Evolutionary conservation across 2,329 filamentous ascomycete genomes (phyloP), one percentile per base, ranked within the genome.

Genomic region (Anthostomella pinea): DNA sequence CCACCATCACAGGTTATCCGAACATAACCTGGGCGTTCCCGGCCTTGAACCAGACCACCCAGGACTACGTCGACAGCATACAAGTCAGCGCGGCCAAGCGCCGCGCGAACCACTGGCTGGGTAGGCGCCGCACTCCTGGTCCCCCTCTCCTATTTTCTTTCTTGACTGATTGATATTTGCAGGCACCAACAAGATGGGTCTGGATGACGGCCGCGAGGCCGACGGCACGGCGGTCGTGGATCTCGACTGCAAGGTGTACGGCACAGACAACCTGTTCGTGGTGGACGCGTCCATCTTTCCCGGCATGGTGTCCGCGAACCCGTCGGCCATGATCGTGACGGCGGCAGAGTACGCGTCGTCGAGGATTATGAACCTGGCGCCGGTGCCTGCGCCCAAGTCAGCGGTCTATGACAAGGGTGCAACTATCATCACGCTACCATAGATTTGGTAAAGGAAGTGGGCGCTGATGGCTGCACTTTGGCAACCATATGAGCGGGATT

Each of bases 261-360:
- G 80, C 21, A 84, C 75, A 1, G 77, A 83, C 52, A 84, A 85
- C 60, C 66, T 84, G 28, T 83, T 80, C 52, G 75, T 85, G 11
- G 77, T 85, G 3, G 81, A 86, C 50, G 81, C 75, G 1, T 78
- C 75, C 40, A 80, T 86, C 51, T 83, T 85, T 64, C 81, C 83
- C 0, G 82, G 83, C 41, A 76, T 85, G 55, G 72, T 79, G 2
- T 81, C 80, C 0, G 79, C 79, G 18, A 87, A 87, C 61, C 83
- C 83, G 1, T 60, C 63, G 8, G 57, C 62, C 10, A 65, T 66
- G 53, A 66, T 67, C 35, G 60, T 68, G 26, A 56, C 61, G 2
- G 63, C 61, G 8, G 54, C 65, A 14, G 66, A 68, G 53, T 58
- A 60, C 15, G 65, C 65, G 4, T 57, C 59, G 18, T 47, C 51